Base-by-base conservation (phyloP, 352 stramenopile genomes). In the Peronospora farinosa region DNA sequence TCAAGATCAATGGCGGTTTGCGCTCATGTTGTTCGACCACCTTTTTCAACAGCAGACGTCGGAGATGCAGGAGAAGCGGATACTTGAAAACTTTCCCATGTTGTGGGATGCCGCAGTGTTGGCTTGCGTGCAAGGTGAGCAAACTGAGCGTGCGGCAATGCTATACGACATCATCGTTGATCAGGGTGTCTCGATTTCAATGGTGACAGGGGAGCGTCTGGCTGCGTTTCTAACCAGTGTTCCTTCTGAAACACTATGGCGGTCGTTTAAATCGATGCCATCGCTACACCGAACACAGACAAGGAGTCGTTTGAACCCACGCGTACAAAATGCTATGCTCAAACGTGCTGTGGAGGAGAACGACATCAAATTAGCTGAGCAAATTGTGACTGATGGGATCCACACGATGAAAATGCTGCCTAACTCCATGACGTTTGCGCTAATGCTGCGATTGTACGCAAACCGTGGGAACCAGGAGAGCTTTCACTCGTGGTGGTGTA, bases 11-110 rank as follows among this genome's bases (percentile, higher is more conserved):
- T 87, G 75, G 78, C 67, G 73, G 9, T 70, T 87, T 61, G 68
- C 78, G 31, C 49, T 89, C 40, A 67, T 89, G 69, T 53, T 89
- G 17, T 87, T 89, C 50, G 76, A 87, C 40, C 78, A 89, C 41
- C 47, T 87, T 10, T 74, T 69, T 32, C 73, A 81, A 28, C 69
- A 72, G 3, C 58, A 72, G 33, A 68, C 63, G 16, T 17, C 41
- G 7, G 48, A 72, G 25, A 72, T 72, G 63, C 58, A 65, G 30
- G 63, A 72, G 27, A 56, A 59, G n/a, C 63, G 63, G 5, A 39
- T 42, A 35, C 47, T 72, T 5, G 69, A 78, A 40, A 68, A 51
- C 12, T 79, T 89, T 45, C 65, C 75, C 30, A 78, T 80, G 51
- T 16, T 82, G n/a, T 87, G 75, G 78, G 78, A 89, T 47, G 72